Conservation (phyloP, 768 basidiomycete genomes). For the Tylopilus subfusipes region DNA sequence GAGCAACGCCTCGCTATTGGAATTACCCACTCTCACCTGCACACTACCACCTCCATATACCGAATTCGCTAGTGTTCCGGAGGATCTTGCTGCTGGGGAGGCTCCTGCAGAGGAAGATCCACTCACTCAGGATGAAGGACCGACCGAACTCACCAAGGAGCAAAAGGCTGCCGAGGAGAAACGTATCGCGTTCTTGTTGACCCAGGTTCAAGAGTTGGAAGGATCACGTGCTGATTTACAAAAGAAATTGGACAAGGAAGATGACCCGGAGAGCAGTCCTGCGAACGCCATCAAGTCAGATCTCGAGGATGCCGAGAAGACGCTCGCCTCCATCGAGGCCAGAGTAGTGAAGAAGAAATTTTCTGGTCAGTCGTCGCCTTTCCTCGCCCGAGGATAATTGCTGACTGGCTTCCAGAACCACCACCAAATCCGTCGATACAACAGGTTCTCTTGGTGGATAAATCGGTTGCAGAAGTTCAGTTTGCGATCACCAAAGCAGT, state of each 20-base stretch:
- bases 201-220: constrained; percentile 18
- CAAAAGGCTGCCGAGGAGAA: constrained; percentile 23
- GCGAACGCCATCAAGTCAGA: constrained; percentile 14
- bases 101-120: constrained; percentile 6
- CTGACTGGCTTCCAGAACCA: constrained; percentile 13
- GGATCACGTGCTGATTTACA: not conserved
- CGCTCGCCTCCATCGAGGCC: constrained; percentile 2
- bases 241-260: not conserved
- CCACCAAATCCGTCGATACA: not conserved
- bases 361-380: constrained; percentile 7
- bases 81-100: constrained; percentile 3
- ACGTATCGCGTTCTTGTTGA: constrained; percentile 18
- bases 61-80: constrained; percentile 14
- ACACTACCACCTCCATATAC: constrained; percentile 30
- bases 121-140: constrained; percentile 16
- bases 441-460: constrained; percentile 1
- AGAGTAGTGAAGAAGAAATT: constrained; percentile 23
- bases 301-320: constrained; percentile 15
- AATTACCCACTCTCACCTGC: constrained; percentile 6
- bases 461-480: constrained; percentile 1
- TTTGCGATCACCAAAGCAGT: constrained; percentile 5
- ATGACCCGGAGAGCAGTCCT: not conserved
- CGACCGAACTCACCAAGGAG: constrained; percentile 18
- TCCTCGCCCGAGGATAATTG: not conserved
- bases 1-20: constrained; percentile 1